Conservation (phyloP, 163 green algal species). For the Scenedesmus sp. region DNA sequence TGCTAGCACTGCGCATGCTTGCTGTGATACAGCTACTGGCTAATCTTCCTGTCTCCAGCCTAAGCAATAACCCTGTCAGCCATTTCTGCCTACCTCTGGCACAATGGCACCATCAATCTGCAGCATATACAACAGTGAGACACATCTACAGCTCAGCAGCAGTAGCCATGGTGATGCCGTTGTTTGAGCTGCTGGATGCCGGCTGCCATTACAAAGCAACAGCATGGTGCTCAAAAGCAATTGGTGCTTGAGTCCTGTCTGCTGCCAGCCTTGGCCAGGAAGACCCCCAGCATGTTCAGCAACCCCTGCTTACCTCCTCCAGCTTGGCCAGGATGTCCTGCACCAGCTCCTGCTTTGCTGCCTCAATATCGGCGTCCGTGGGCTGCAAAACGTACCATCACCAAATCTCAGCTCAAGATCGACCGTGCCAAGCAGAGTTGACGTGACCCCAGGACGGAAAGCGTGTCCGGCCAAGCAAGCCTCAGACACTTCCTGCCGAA, state of each 20-base stretch:
- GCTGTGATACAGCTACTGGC: background rate
- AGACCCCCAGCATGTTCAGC: background rate
- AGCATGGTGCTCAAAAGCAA: background rate
- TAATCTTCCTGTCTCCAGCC: background rate
- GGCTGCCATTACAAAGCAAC: background rate
- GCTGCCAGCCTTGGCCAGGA: background rate
- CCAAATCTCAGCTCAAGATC: background rate
- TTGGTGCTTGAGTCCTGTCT: background rate
- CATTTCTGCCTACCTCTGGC: conserved; percentile 24
- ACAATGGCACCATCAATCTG: conserved; percentile 42
- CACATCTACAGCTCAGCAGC: background rate
- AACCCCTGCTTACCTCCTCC: conserved; percentile 1
- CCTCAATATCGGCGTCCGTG: conserved; percentile 45
- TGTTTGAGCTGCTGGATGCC: background rate
- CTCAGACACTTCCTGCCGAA: background rate
- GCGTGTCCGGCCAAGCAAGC: background rate
- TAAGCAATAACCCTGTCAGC: background rate
- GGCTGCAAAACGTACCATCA: background rate
- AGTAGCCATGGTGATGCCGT: background rate
- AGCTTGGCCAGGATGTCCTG: conserved; percentile 53
- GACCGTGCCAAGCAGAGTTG: background rate
- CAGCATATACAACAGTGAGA: background rate
- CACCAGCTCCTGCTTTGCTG: conserved; percentile 54
- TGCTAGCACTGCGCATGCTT: background rate
- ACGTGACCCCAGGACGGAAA: background rate